phyloP scores from a whole-genome alignment of 2,329 filamentous ascomycete species.

The Zalaria sp. region DNA sequence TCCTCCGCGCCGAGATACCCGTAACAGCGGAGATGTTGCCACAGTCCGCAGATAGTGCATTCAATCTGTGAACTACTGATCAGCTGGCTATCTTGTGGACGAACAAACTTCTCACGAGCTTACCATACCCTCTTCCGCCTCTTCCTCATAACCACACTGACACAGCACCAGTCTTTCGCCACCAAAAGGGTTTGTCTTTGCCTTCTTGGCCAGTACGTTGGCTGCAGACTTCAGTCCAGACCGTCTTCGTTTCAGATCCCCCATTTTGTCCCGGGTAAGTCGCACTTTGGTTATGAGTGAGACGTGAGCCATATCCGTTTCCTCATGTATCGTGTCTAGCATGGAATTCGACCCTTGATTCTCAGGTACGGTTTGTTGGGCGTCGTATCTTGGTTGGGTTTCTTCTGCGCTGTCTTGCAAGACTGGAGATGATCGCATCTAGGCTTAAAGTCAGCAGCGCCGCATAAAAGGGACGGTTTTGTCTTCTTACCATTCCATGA shows the following conservation, averaged over 20 bases:
- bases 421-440: not conserved
- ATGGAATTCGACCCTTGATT: no score
- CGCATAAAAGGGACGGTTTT: not conserved
- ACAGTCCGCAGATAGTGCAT: slow-evolving; percentile 24
- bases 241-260: not conserved
- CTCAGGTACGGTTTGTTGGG: no score
- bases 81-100: not conserved
- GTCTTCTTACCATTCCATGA: not conserved
- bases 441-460: no score
- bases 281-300: not conserved
- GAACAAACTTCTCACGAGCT: no score
- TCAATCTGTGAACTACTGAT: slow-evolving; percentile 17
- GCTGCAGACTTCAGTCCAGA: not conserved
- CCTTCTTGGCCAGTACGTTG: not conserved
- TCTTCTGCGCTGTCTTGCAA: not conserved
- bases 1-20: slow-evolving; percentile 21
- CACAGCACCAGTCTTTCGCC: not conserved
- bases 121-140: not conserved
- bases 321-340: no score
- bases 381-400: not conserved
- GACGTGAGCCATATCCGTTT: no score
- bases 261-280: not conserved
- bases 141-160: not conserved
- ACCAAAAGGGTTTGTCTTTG: not conserved
- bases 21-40: slow-evolving; percentile 28